Conservation (phyloP, 2,329 filamentous ascomycete genomes). For the Cytospora piceae region DNA sequence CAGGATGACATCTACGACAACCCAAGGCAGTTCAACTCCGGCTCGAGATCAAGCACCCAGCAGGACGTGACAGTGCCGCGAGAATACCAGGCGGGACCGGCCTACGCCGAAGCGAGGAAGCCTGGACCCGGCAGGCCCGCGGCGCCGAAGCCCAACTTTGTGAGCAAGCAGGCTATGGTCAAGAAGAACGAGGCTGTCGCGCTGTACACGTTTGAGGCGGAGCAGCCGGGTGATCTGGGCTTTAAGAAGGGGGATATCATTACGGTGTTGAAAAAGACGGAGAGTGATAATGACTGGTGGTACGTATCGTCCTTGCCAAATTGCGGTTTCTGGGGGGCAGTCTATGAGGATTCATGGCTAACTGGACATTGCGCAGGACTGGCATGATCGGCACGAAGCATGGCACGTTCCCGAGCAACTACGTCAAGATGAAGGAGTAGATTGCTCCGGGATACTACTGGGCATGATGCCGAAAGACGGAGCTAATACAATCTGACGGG, state of each 20-base stretch:
- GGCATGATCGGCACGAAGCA: slow-evolving; percentile 82
- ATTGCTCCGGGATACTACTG: neutral
- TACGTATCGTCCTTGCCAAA: slow-evolving; percentile 48
- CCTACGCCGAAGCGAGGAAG: slow-evolving; percentile 44
- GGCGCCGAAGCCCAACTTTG: slow-evolving; percentile 87
- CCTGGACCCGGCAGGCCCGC: slow-evolving; percentile 73
- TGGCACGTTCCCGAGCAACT: slow-evolving; percentile 91
- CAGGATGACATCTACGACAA: slow-evolving; percentile 75
- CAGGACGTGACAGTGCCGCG: slow-evolving; percentile 42
- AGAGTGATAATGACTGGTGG: slow-evolving; percentile 96
- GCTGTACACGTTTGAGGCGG: slow-evolving; percentile 90
- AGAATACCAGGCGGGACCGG: slow-evolving; percentile 35
- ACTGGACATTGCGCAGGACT: slow-evolving; percentile 60
- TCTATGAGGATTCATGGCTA: neutral
- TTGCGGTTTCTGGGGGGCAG: slow-evolving; percentile 1
- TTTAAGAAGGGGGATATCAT: slow-evolving; percentile 99
- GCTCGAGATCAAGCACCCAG: slow-evolving; percentile 57
- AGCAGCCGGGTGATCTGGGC: slow-evolving; percentile 87
- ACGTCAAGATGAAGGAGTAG: slow-evolving; percentile 67
- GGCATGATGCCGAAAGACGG: neutral
- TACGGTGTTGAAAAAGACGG: slow-evolving; percentile 90
- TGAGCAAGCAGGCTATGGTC: slow-evolving; percentile 57
- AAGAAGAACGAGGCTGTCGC: slow-evolving; percentile 84
- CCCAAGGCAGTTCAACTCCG: slow-evolving; percentile 45
- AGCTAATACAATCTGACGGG: neutral